Percentiles rank a stretch among this genome's conserved stretches.
Conservation (phyloP, 192 early-diverging fungal species). For the Powellomyces hirtus region DNA sequence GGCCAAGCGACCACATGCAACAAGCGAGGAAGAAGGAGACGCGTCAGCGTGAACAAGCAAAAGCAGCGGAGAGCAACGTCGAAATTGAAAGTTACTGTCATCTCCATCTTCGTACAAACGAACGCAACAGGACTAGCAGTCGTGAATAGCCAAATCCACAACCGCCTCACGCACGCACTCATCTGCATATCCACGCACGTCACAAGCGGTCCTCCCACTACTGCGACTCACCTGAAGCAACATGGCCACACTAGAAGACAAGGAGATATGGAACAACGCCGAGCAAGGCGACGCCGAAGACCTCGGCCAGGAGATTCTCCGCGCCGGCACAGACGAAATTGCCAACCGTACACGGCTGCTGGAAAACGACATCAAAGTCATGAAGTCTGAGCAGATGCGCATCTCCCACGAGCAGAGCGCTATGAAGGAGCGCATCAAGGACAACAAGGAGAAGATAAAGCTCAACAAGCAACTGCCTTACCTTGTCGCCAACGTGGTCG, state of each 20-base stretch:
- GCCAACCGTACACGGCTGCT: constrained; percentile 85
- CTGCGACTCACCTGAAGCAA: too few relatives aligned
- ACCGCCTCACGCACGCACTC: too few relatives aligned
- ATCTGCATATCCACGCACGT: too few relatives aligned
- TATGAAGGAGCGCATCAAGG: constrained; percentile 92
- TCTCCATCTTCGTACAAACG: too few relatives aligned
- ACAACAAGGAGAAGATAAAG: constrained; percentile 98
- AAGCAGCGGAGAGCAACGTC: too few relatives aligned
- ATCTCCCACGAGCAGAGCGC: constrained; percentile 82
- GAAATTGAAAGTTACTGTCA: too few relatives aligned
- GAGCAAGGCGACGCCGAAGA: constrained; percentile 61
- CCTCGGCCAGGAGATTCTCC: constrained; percentile 81
- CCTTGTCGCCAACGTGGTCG: constrained; percentile 93
- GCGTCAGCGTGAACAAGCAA: too few relatives aligned
- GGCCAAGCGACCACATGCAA: too few relatives aligned
- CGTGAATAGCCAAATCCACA: too few relatives aligned
- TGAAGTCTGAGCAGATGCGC: constrained; percentile 89
- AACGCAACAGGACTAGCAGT: too few relatives aligned
- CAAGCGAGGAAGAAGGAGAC: too few relatives aligned
- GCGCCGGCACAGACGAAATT: constrained; percentile 87
- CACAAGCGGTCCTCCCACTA: too few relatives aligned
- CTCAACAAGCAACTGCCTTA: constrained; percentile 97
- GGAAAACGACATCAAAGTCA: constrained; percentile 96
- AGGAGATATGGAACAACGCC: constrained; percentile 54
- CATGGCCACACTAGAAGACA: constrained; percentile 78